Conservation (phyloP, 345 rosid species). For the Xanthoceras sorbifolium region DNA sequence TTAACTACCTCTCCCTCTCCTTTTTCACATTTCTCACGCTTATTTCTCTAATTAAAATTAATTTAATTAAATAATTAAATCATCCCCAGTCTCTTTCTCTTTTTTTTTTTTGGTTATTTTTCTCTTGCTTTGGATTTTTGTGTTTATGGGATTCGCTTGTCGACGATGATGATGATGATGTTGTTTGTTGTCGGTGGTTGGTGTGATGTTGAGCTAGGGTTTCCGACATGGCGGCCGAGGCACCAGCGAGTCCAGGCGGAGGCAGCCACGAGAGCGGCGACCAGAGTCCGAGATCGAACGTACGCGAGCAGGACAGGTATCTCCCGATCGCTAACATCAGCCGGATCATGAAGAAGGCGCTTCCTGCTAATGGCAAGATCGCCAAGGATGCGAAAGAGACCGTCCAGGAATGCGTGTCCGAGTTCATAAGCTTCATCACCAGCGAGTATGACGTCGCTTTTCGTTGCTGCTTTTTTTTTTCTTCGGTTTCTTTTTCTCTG, state of each 20-base stretch:
- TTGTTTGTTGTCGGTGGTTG: slow-evolving; percentile 10
- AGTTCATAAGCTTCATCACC: slow-evolving; percentile 95
- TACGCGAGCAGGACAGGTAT: slow-evolving; percentile 89
- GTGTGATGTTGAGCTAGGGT: slow-evolving; percentile 25
- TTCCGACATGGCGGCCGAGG: slow-evolving; percentile 54
- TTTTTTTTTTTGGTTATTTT: too few relatives aligned
- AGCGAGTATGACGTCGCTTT: slow-evolving; percentile 66
- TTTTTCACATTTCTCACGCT: background rate
- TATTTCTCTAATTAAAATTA: background rate
- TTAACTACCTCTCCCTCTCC: slow-evolving; percentile 10
- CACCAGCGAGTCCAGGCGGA: slow-evolving; percentile 66
- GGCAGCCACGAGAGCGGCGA: slow-evolving; percentile 91
- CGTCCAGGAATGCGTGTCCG: slow-evolving; percentile 95
- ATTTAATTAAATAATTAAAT: background rate
- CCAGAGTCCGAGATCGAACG: slow-evolving; percentile 77
- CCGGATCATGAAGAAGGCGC: slow-evolving; percentile 90
- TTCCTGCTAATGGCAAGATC: slow-evolving; percentile 90
- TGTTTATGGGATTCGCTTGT: background rate
- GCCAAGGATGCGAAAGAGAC: slow-evolving; percentile 98
- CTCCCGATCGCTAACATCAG: slow-evolving; percentile 95
- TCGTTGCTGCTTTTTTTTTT: background rate
- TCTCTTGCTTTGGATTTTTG: slow-evolving; percentile 8
- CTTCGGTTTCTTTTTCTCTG: background rate
- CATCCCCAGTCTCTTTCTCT: background rate
- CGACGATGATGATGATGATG: slow-evolving; percentile 3